Percentiles rank a stretch among this genome's conserved stretches.
These are phyloP conservation scores for Penicillium sp. DNA, from an alignment of 2,329 filamentous ascomycete species.

Conservation along the genomic window DNA sequence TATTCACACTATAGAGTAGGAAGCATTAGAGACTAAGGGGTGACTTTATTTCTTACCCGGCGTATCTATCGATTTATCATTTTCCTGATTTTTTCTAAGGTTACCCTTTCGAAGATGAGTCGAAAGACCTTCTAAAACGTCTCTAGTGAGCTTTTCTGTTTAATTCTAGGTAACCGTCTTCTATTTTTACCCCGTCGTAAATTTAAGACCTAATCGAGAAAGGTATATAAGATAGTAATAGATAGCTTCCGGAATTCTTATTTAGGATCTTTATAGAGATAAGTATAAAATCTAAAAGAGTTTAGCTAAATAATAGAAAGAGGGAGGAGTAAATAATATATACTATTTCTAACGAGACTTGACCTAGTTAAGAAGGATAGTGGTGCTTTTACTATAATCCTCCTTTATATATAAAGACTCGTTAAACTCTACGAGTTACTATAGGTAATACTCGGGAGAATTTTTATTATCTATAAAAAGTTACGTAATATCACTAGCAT, in stretches of 20 bases:
- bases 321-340: neutral
- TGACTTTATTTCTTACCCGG: neutral
- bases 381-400: neutral
- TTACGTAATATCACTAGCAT: neutral
- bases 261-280: slow-evolving; percentile 16
- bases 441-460: neutral
- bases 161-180: slow-evolving; percentile 12
- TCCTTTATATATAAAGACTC: neutral
- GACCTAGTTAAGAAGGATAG: neutral
- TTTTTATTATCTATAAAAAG: neutral
- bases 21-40: neutral
- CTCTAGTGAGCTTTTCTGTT: neutral
- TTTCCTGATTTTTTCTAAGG: slow-evolving; percentile 16
- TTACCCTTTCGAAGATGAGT: slow-evolving; percentile 10
- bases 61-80: slow-evolving; percentile 15
- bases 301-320: neutral
- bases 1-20: neutral
- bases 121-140: neutral
- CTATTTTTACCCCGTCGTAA: slow-evolving; percentile 21
- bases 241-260: slow-evolving; percentile 16
- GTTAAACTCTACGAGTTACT: neutral
- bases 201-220: slow-evolving; percentile 22
- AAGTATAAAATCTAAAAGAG: slow-evolving; percentile 14
- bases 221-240: slow-evolving; percentile 19
- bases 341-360: neutral